A percentile compares a stretch with the other conserved stretches of the same genome.
phyloP scores from a whole-genome alignment of 768 basidiomycete species.

The Kondoa malvinella region DNA sequence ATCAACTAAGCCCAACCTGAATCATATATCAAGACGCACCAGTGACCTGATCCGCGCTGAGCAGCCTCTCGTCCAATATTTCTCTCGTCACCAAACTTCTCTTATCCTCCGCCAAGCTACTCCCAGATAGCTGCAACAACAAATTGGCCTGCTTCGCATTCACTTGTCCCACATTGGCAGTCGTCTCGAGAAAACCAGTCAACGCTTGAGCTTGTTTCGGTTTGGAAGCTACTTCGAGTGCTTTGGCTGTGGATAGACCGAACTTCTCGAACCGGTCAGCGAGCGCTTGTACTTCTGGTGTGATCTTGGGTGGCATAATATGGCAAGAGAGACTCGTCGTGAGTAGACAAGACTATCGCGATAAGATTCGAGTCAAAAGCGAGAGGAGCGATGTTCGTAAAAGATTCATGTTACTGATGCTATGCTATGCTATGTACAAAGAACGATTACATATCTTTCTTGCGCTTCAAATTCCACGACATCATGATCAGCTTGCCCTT shows the following conservation, averaged over 20 bases:
- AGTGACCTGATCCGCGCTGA: constrained; percentile 65
- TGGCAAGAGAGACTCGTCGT: not conserved
- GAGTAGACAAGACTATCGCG: not conserved
- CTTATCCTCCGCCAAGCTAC: constrained; percentile 7
- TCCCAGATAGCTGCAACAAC: constrained; percentile 13
- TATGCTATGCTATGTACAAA: too few species aligned
- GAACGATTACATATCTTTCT: too few species aligned
- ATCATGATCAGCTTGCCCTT: too few species aligned
- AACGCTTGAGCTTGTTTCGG: not conserved
- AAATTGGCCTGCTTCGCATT: constrained; percentile 18
- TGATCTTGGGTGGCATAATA: not conserved
- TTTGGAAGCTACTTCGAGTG: not conserved
- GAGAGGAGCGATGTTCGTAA: too few species aligned
- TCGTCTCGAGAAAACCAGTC: not conserved
- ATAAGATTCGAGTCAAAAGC: too few species aligned
- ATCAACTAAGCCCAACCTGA: not conserved
- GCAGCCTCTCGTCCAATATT: constrained; percentile 56
- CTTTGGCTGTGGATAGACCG: not conserved
- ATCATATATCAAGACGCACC: not conserved
- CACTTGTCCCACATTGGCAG: constrained; percentile 6
- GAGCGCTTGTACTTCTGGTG: not conserved
- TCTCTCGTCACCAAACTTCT: constrained; percentile 28
- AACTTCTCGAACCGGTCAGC: not conserved
- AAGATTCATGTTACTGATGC: too few species aligned
- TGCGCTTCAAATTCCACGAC: too few species aligned